phyloP scores from a whole-genome alignment of 306 rosid species.

The Quercus engelmannii region DNA sequence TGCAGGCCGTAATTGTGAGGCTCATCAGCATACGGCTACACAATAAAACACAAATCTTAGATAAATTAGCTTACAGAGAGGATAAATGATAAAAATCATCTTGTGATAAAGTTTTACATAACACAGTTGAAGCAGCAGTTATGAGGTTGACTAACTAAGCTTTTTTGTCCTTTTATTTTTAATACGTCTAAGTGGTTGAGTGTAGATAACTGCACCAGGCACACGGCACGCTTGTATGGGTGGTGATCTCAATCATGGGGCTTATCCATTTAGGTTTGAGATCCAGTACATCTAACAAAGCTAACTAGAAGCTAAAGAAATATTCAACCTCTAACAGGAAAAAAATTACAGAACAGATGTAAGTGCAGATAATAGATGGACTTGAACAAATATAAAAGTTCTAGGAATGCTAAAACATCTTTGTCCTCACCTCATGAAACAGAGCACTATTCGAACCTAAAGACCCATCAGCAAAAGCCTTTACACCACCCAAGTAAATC shows the following conservation, averaged over 20 bases:
- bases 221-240: too few relatives aligned
- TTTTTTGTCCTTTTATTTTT: too few relatives aligned
- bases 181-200: too few relatives aligned
- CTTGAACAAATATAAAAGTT: not conserved
- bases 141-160: not conserved
- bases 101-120: not conserved
- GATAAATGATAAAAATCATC: not conserved
- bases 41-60: constrained; percentile 17
- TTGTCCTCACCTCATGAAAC: constrained; percentile 72
- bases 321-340: not conserved
- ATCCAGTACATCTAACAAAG: not conserved
- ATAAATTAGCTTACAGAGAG: not conserved
- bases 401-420: constrained; percentile 11
- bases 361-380: not conserved
- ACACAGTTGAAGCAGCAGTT: not conserved
- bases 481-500: constrained; percentile 88
- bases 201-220: too few relatives aligned
- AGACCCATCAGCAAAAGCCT: constrained; percentile 89
- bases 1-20: constrained; percentile 67
- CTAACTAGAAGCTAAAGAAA: not conserved
- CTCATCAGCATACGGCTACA: constrained; percentile 69
- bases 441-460: constrained; percentile 80
- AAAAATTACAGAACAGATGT: not conserved
- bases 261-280: not conserved
- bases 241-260: too few relatives aligned